A percentile compares a stretch with the other conserved stretches of the same genome.
phyloP scores from a whole-genome alignment of 345 rosid genomes.

The Leavenworthia alabamica region DNA sequence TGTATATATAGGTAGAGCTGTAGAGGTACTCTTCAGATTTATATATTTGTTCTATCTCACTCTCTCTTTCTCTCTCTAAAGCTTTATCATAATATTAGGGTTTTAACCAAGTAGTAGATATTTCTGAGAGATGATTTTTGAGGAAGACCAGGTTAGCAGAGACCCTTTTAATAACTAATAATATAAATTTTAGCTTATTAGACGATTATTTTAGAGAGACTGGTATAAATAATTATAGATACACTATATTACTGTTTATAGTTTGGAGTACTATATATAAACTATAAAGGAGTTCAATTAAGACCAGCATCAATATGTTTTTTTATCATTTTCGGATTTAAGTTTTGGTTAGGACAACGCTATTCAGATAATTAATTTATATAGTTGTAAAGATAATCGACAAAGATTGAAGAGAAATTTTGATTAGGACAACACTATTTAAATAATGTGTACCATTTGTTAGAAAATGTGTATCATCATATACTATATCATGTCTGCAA shows the following conservation, averaged over 20 bases:
- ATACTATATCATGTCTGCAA: conserved; percentile 1
- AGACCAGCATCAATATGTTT: neutral
- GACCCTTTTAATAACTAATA: neutral
- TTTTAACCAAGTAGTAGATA: conserved; percentile 19
- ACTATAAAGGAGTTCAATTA: neutral
- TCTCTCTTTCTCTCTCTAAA: neutral
- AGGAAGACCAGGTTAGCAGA: conserved; percentile 20
- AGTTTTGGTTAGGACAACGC: too few relatives aligned
- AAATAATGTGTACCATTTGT: neutral
- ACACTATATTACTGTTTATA: neutral
- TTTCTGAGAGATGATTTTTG: conserved; percentile 15
- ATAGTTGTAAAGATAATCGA: neutral
- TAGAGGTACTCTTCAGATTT: conserved; percentile 9
- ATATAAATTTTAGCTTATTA: neutral
- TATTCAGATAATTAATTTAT: neutral
- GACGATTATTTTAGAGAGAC: neutral
- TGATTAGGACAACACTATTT: neutral
- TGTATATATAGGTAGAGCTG: conserved; percentile 12
- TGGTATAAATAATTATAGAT: neutral
- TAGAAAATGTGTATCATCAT: neutral
- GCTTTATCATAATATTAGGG: conserved; percentile 17
- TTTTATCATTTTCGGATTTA: neutral
- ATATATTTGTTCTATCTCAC: neutral
- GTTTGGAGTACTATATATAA: too few relatives aligned
- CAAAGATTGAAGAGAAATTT: neutral